Conservation (phyloP, 2,329 filamentous ascomycete genomes). For the Sarocladium kiliense region DNA sequence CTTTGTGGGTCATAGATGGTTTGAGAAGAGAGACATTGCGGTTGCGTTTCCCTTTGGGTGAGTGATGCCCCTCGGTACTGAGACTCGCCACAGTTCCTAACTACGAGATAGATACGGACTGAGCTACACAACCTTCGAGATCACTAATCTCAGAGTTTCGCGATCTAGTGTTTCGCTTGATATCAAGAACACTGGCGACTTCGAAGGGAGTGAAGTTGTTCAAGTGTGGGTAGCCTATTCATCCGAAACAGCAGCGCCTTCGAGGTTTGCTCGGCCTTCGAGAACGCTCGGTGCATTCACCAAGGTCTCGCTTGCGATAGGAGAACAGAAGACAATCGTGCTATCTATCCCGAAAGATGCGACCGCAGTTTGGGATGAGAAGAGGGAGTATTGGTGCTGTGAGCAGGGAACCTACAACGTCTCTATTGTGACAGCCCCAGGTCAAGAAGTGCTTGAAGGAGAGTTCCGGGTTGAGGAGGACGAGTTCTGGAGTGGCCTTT, state of each 20-base stretch:
- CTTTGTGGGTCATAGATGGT: constrained; percentile 67
- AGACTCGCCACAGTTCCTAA: background rate
- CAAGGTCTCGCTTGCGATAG: background rate
- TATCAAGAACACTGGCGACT: background rate
- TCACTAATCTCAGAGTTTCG: background rate
- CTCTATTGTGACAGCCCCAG: background rate
- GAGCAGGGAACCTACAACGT: background rate
- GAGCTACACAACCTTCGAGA: background rate
- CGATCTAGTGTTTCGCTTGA: background rate
- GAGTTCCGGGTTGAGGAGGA: background rate
- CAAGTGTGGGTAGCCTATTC: background rate
- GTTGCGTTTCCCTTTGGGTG: constrained; percentile 63
- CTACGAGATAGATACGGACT: background rate
- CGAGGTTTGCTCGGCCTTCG: background rate
- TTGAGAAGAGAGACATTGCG: constrained; percentile 41
- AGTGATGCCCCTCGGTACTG: constrained; percentile 20
- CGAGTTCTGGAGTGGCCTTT: constrained; percentile 2
- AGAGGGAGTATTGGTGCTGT: background rate
- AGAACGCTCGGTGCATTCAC: background rate
- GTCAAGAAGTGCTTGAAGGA: background rate
- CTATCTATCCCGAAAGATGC: background rate
- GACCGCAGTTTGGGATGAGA: background rate
- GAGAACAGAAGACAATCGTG: background rate
- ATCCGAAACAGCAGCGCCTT: no score
- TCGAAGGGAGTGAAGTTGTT: background rate